Percentiles rank a stretch among this genome's conserved stretches.
These are phyloP conservation scores for Argentina anserina DNA, from an alignment of 306 rosid genomes.

Conservation along the genomic window DNA sequence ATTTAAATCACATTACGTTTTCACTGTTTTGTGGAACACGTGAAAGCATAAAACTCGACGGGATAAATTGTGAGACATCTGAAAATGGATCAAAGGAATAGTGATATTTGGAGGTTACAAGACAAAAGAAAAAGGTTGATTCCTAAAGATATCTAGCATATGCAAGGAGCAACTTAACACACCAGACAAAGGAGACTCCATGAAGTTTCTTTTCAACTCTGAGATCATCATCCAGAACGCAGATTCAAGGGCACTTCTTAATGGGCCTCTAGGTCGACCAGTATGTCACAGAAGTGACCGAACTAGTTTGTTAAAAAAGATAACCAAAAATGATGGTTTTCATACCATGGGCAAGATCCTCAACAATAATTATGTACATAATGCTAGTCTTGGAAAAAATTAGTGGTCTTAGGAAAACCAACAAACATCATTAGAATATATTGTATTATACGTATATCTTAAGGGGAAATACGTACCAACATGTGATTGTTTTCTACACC, in stretches of 20 bases:
- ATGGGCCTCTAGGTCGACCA: neutral
- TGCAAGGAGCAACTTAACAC: neutral
- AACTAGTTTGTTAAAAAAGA: neutral
- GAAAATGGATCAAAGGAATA: neutral
- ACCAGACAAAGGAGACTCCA: slow-evolving; percentile 49
- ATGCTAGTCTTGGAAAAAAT: neutral
- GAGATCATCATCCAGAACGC: slow-evolving; percentile 55
- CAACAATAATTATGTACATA: neutral
- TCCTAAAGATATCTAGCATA: neutral
- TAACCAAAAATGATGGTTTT: neutral
- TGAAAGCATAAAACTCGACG: neutral
- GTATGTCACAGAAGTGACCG: neutral
- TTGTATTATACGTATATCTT: neutral
- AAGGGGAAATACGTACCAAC: neutral
- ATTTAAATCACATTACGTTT: neutral
- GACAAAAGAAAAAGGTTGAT: neutral
- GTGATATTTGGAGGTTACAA: neutral
- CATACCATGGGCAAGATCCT: slow-evolving; percentile 7
- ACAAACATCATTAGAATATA: neutral
- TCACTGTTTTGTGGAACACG: neutral
- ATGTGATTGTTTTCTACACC: neutral
- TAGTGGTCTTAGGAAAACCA: too few species aligned
- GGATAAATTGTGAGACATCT: neutral
- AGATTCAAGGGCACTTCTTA: slow-evolving; percentile 44
- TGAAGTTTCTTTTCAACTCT: slow-evolving; percentile 61